phyloP scores from a whole-genome alignment of 306 rosid genomes.

The Quercus berberidifolia region DNA sequence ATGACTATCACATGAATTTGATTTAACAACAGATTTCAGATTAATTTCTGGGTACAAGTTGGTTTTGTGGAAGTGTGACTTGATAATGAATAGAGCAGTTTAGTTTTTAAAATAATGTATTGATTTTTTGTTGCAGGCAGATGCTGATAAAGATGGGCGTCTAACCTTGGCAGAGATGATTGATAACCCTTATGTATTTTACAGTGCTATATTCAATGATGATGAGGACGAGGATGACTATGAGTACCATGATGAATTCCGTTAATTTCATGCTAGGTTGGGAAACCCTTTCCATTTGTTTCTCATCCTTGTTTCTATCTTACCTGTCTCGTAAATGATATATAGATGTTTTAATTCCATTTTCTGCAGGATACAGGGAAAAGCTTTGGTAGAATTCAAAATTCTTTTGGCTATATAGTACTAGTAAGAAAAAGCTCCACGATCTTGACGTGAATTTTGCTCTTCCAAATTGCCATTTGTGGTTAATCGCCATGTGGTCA shows the following conservation, averaged over 20 bases:
- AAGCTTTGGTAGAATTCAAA: conserved; percentile 14
- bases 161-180: conserved; percentile 87
- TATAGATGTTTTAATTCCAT: not conserved
- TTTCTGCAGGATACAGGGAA: conserved; percentile 34
- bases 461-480: conserved; percentile 11
- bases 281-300: not conserved
- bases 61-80: not conserved
- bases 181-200: conserved; percentile 89
- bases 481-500: conserved; percentile 4
- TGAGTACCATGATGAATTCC: conserved; percentile 87
- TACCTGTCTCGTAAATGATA: not conserved
- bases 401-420: conserved; percentile 4
- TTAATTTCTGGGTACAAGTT: not conserved
- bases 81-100: not conserved
- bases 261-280: conserved; percentile 50
- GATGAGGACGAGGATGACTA: conserved; percentile 64
- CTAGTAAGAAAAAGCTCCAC: conserved; percentile 15
- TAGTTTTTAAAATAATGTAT: conserved; percentile 3
- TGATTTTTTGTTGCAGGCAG: conserved; percentile 64
- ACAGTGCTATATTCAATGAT: conserved; percentile 81
- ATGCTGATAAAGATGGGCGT: conserved; percentile 83
- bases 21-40: not conserved
- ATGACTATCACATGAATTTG: not conserved
- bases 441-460: conserved; percentile 14
- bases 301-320: not conserved